Percentiles rank a stretch among this genome's conserved stretches.
Evolutionary conservation across 1,284 basidiomycete species (phyloP).

Genomic region (Tilletia setariae): DNA sequence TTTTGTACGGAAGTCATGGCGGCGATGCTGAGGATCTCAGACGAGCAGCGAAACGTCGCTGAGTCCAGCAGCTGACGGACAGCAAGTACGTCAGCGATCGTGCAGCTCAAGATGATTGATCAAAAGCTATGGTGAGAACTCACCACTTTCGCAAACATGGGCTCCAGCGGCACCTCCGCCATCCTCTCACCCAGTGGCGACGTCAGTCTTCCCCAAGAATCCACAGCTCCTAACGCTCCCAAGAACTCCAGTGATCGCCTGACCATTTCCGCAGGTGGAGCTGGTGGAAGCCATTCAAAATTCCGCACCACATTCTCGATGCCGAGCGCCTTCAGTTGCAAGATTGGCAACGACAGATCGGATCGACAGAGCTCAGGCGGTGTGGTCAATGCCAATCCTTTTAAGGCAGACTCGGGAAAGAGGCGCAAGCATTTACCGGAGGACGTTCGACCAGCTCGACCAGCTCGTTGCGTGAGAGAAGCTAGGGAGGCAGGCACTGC

Average conservation of each 20-base stretch:
- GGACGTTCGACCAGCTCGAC: constrained; percentile 59
- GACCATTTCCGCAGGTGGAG: constrained; percentile 79
- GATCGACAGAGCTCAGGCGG: constrained; percentile 84
- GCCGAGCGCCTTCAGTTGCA: constrained; percentile 89
- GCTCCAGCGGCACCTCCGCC: constrained; percentile 62
- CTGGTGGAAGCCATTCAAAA: constrained; percentile 83
- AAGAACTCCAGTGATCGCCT: constrained; percentile 72
- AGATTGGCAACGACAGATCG: constrained; percentile 79
- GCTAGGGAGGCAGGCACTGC: constrained; percentile 54
- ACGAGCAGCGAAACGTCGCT: constrained; percentile 76
- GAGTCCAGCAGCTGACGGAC: constrained; percentile 72
- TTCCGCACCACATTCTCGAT: constrained; percentile 69
- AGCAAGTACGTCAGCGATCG: background rate
- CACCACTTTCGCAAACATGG: constrained; percentile 63
- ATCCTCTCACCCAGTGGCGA: constrained; percentile 59
- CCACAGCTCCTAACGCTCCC: constrained; percentile 58
- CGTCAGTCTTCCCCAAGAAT: constrained; percentile 59
- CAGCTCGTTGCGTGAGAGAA: constrained; percentile 55
- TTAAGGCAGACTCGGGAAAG: constrained; percentile 68
- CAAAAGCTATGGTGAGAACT: constrained; percentile 30
- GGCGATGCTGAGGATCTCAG: constrained; percentile 89
- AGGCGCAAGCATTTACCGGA: constrained; percentile 89
- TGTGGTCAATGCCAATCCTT: constrained; percentile 66
- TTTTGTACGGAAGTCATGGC: constrained; percentile 74
- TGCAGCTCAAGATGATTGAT: too few relatives aligned